Base-by-base conservation (phyloP, 352 stramenopile genomes). In the Globisporangium mamillatum region DNA sequence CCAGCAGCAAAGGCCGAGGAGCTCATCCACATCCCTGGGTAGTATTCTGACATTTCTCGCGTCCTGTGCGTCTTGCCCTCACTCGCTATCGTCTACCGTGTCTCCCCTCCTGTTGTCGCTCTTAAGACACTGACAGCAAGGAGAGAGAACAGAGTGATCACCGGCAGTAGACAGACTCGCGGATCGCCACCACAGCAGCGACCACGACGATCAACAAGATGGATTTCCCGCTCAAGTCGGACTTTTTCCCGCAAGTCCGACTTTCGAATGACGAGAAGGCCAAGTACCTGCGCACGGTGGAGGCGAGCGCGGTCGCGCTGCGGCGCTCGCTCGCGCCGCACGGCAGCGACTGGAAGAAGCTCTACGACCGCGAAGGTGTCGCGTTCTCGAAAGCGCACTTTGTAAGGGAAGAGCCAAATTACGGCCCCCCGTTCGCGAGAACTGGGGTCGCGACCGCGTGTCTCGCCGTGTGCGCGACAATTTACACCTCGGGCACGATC, bases 311-410 rank as follows among this genome's bases (percentile, higher is more conserved):
- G 14, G 68, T 66, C 2, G 71, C 78, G 20, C 64, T 93, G 10
- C 75, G 77, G 24, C 74, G 76, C 27, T 71, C 73, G 27, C 72
- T 91, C 63, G 72, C 12, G 38, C 38, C 38, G 4, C 41, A 81
- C 36, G 76, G 80, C 9, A 72, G 80, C 34, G 75, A 86, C 56
- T 92, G 84, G 86, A 87, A 86, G 64, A 79, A 80, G 44, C 75
- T 78, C 41, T 71, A 72, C 56, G 80, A 88, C 27, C 75, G 79
- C 63, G 77, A 91, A 18, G 86, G 84, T 27, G 70, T 92, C 8
- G 73, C 82, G 32, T 77, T 90, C 58, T 76, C 78, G 44, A 90
- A 93, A 68, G 77, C 86, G 25, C 77, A 91, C 64, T 86, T 91
- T 65, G 81, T 60, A 4, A 60, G 14, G 16, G 27, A 44, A 32